Evolutionary conservation across 306 rosid species (phyloP), one percentile per base, ranked within the genome.

Genomic region (Delonix regia): DNA sequence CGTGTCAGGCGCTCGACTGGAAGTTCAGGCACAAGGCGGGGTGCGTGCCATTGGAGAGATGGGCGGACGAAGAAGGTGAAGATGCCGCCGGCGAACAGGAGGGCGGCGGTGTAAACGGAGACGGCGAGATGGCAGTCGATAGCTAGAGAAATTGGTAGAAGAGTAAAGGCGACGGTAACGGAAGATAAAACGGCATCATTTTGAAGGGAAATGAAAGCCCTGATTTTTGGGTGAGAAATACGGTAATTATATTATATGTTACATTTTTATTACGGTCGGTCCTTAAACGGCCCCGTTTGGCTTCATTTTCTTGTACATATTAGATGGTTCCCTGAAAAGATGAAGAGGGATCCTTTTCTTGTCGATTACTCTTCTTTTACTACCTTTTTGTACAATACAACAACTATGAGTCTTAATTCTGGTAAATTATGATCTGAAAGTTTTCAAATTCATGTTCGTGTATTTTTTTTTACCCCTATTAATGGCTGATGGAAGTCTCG

Each of bases 1-100:
- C 97, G 7, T 96, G 99, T 55, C 99, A 96, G 48, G 99, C 98
- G 18, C 90, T 96, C n/a, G 99, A 96, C 83, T 96, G 99, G 98
- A 96, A 93, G 85, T 80, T 91, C 22, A 86, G 97, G 16, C 99
- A 94, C 55, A 94, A 94, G 87, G 88, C 77, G 14, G 97, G 89
- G 78, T 94, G 99, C 13, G 78, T 86, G 0, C 91, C 93, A 0
- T 89, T 81, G 6, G 98, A 89, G 78, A 84, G 94, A 73, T 92
- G 94, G 95, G 61, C 71, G 0, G 87, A 88, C 22, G 97, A 88
- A 9, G 96, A 84, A 3, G 97, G 83, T 0, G 93, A 80, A 8
- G 88, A 61, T 10, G 70, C 9, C 1, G 91, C 10, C 25, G 83
- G 48, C 0, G 88, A 63, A 2, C n/a, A 38, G 1, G 81, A 10